Evolutionary conservation across 805 yeast genomes (phyloP).

Genomic region (Saitoella complicata): DNA sequence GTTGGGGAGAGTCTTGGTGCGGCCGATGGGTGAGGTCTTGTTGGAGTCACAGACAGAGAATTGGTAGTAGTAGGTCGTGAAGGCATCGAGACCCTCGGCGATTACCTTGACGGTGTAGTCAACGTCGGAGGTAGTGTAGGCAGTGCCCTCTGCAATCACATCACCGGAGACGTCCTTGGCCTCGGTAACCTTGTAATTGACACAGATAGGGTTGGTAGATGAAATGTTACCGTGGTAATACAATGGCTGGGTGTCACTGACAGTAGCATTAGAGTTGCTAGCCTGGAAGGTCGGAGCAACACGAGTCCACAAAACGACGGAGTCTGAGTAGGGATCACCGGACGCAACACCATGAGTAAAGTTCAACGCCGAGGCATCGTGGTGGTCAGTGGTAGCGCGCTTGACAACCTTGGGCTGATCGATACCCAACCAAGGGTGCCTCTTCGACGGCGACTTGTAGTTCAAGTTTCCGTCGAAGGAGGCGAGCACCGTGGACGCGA

Average conservation of each 20-base stretch:
- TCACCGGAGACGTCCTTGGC: not conserved
- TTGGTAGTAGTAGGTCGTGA: slow-evolving; percentile 14
- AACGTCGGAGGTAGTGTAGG: slow-evolving; percentile 7
- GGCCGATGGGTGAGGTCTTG: slow-evolving; percentile 8
- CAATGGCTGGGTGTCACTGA: no score
- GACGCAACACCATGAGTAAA: slow-evolving; percentile 17
- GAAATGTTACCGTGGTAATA: no score
- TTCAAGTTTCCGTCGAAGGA: no score
- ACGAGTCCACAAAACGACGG: slow-evolving; percentile 18
- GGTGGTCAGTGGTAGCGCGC: no score
- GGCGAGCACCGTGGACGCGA: no score
- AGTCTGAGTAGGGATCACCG: slow-evolving; percentile 15
- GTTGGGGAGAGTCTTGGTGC: slow-evolving; percentile 15
- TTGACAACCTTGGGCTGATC: no score
- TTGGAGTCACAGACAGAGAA: slow-evolving; percentile 7
- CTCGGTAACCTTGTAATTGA: not conserved
- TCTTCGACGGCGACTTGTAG: no score
- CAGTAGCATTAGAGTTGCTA: not conserved
- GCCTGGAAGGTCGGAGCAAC: slow-evolving; percentile 8
- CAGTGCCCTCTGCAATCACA: not conserved
- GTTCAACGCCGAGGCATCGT: not conserved
- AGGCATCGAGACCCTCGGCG: slow-evolving; percentile 10
- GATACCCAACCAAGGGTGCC: no score
- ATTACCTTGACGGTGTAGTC: slow-evolving; percentile 17
- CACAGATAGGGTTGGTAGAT: no score